Conservation (phyloP, 805 yeast species). For the Maudiozyma bulderi region DNA sequence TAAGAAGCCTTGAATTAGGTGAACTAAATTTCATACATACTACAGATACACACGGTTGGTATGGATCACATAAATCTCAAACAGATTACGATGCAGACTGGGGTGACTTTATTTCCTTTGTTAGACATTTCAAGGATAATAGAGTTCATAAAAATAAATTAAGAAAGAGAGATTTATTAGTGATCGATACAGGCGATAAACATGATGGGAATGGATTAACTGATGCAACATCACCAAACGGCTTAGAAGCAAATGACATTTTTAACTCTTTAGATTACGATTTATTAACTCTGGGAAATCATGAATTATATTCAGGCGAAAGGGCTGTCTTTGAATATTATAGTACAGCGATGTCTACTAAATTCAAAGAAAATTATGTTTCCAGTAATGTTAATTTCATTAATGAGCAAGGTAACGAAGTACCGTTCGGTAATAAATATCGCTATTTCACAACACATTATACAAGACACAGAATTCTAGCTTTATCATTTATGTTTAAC, state of each 20-base stretch:
- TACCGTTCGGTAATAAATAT: slow-evolving; percentile 59
- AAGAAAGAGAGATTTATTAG: slow-evolving; percentile 42
- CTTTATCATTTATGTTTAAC: slow-evolving; percentile 74
- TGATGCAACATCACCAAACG: slow-evolving; percentile 71
- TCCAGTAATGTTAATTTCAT: slow-evolving; percentile 61
- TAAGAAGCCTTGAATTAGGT: slow-evolving; percentile 53
- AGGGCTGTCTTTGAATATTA: slow-evolving; percentile 60
- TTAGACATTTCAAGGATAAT: slow-evolving; percentile 36
- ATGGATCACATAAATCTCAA: slow-evolving; percentile 80
- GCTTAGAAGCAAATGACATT: slow-evolving; percentile 48
- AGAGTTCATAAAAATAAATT: slow-evolving; percentile 28
- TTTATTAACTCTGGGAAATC: slow-evolving; percentile 79
- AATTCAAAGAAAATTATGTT: slow-evolving; percentile 55
- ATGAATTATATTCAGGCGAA: slow-evolving; percentile 68
- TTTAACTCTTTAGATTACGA: slow-evolving; percentile 65
- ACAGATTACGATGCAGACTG: slow-evolving; percentile 72
- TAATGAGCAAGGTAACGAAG: slow-evolving; percentile 35
- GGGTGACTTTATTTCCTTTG: slow-evolving; percentile 82
- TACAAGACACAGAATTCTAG: slow-evolving; percentile 42
- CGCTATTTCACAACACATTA: slow-evolving; percentile 56
- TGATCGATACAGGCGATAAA: slow-evolving; percentile 86
- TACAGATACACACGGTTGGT: slow-evolving; percentile 97
- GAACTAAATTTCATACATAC: slow-evolving; percentile 82
- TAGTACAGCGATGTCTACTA: slow-evolving; percentile 38
- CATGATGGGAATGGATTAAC: slow-evolving; percentile 91